Percentiles rank a stretch among this genome's conserved stretches.
phyloP scores from a whole-genome alignment of 768 basidiomycete genomes.

The Baorangia bicolor region DNA sequence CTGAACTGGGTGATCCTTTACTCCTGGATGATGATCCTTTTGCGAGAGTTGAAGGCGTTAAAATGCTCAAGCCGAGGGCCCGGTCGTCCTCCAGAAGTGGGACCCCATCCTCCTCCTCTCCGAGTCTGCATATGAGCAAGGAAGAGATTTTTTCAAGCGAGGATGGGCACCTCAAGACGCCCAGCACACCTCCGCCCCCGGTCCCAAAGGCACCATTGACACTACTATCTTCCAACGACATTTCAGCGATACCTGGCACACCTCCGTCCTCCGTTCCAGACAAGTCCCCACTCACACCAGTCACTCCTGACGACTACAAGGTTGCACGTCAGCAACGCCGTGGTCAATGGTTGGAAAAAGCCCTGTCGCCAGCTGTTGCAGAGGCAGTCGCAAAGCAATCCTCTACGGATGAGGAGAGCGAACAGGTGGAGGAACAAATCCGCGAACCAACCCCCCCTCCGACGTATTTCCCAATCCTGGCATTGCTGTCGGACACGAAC shows the following conservation, averaged over 20 bases:
- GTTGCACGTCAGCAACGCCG: conserved; percentile 40
- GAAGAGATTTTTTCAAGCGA: conserved; percentile 6
- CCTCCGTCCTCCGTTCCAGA: not conserved
- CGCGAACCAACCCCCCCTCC: conserved; percentile 27
- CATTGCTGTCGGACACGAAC: conserved; percentile 52
- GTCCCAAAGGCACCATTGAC: not conserved
- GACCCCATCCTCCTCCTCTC: not conserved
- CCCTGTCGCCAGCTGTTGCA: conserved; percentile 34
- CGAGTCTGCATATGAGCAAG: not conserved
- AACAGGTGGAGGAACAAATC: conserved; percentile 10
- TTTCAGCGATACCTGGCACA: not conserved
- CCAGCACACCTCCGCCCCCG: not conserved
- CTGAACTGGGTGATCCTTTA: conserved; percentile 20
- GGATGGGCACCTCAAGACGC: conserved; percentile 7
- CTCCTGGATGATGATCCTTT: conserved; percentile 43
- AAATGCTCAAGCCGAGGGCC: conserved; percentile 37
- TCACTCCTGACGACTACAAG: conserved; percentile 40
- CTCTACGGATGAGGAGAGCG: conserved; percentile 11
- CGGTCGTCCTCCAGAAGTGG: conserved; percentile 2
- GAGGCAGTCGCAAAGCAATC: conserved; percentile 30
- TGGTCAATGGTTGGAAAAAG: conserved; percentile 41
- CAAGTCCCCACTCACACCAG: conserved; percentile 10
- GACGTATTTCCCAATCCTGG: conserved; percentile 49
- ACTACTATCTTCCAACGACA: not conserved
- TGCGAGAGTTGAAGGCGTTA: conserved; percentile 54